Conservation (phyloP, 306 rosid species). For the Ochetophila trinervis region DNA sequence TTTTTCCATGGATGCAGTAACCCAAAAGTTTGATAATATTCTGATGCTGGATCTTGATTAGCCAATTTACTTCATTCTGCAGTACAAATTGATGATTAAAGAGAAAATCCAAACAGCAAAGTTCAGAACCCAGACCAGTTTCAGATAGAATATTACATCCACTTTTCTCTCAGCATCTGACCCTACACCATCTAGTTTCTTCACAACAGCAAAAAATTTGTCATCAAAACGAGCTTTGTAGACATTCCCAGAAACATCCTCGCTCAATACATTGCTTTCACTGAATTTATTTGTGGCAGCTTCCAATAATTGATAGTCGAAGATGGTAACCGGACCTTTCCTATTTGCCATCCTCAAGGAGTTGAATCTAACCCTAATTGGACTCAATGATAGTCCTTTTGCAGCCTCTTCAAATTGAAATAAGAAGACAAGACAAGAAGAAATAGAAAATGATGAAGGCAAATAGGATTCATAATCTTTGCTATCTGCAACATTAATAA, state of each 20-base stretch:
- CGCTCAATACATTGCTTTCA: conserved; percentile 52
- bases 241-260: conserved; percentile 53
- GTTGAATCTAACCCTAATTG: conserved; percentile 45
- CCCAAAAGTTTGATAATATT: conserved; percentile 78
- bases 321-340: conserved; percentile 58
- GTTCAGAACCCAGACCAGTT: conserved; percentile 12
- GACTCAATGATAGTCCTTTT: conserved; percentile 39
- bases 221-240: conserved; percentile 71
- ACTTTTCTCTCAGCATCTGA: conserved; percentile 63
- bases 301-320: conserved; percentile 68
- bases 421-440: conserved; percentile 4
- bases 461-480: not conserved
- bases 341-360: conserved; percentile 61
- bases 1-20: conserved; percentile 61
- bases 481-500: conserved; percentile 11
- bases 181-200: conserved; percentile 48
- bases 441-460: conserved; percentile 8
- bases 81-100: conserved; percentile 18
- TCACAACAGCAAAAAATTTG: conserved; percentile 63
- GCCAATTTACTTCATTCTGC: conserved; percentile 87
- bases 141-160: conserved; percentile 43
- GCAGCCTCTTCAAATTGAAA: conserved; percentile 47
- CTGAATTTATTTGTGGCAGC: conserved; percentile 69
- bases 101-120: conserved; percentile 8
- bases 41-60: conserved; percentile 78